These are phyloP conservation scores for Myxozyma kluyveri DNA, from an alignment of 805 yeast species.

Conservation along the genomic window DNA sequence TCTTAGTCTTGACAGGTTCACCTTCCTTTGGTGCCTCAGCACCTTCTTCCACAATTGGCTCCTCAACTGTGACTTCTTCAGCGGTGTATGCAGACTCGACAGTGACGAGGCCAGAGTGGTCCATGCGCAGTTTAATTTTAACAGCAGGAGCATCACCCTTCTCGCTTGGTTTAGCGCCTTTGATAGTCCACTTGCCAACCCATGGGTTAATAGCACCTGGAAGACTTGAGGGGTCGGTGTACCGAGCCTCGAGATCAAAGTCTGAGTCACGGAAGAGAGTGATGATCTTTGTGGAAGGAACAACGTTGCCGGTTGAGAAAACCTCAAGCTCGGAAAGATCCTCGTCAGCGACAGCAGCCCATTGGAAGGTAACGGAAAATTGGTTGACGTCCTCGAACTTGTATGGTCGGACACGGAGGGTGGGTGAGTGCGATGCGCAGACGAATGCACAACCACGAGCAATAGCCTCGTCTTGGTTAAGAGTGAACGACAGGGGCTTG, in stretches of 20 bases:
- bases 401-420: slow-evolving; percentile 97
- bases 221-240: slow-evolving; percentile 69
- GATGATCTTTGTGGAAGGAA: slow-evolving; percentile 94
- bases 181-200: slow-evolving; percentile 81
- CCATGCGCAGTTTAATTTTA: slow-evolving; percentile 93
- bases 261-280: slow-evolving; percentile 90
- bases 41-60: slow-evolving; percentile 63
- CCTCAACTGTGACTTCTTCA: slow-evolving; percentile 86
- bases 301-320: slow-evolving; percentile 87
- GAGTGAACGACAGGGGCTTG: slow-evolving; percentile 83
- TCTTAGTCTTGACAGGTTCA: slow-evolving; percentile 68
- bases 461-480: slow-evolving; percentile 98
- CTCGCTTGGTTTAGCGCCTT: slow-evolving; percentile 77
- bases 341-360: slow-evolving; percentile 94
- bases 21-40: slow-evolving; percentile 46
- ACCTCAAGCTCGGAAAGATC: slow-evolving; percentile 88
- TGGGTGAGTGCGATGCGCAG: slow-evolving; percentile 98
- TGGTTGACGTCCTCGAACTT: slow-evolving; percentile 94
- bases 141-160: slow-evolving; percentile 74
- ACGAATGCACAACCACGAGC: slow-evolving; percentile 99
- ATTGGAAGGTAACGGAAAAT: slow-evolving; percentile 86
- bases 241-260: slow-evolving; percentile 80
- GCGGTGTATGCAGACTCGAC: slow-evolving; percentile 93
- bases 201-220: slow-evolving; percentile 64
- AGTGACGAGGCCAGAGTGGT: slow-evolving; percentile 92